A percentile compares a stretch with the other conserved stretches of the same genome.
These are phyloP conservation scores for Aspergillus terreus DNA, from an alignment of 2,329 filamentous ascomycete species.

Conservation along the genomic window DNA sequence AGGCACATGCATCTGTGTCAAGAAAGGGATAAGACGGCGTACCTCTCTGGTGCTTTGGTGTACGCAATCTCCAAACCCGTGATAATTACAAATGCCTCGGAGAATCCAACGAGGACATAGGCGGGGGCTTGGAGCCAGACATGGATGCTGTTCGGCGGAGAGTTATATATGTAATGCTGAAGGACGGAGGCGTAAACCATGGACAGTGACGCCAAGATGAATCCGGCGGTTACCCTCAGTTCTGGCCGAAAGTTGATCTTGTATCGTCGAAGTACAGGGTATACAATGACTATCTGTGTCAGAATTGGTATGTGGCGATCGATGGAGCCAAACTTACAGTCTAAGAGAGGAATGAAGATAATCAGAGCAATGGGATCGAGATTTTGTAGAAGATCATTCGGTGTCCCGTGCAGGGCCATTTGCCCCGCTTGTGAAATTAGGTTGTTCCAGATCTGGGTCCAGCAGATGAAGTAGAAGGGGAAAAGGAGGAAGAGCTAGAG, in stretches of 20 bases:
- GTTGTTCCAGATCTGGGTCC: slow-evolving; percentile 37
- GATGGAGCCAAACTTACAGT: slow-evolving; percentile 38
- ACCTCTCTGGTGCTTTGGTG: slow-evolving; percentile 13
- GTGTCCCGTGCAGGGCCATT: slow-evolving; percentile 59
- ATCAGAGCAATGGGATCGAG: slow-evolving; percentile 67
- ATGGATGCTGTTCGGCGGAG: slow-evolving; percentile 18
- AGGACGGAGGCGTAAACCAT: slow-evolving; percentile 50
- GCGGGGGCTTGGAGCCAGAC: slow-evolving; percentile 25
- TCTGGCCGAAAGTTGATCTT: slow-evolving; percentile 28
- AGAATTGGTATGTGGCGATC: background rate
- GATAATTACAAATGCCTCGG: slow-evolving; percentile 47
- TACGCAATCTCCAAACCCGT: slow-evolving; percentile 14
- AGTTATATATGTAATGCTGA: slow-evolving; percentile 31
- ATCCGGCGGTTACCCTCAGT: slow-evolving; percentile 64
- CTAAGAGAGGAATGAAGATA: slow-evolving; percentile 65
- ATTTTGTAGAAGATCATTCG: slow-evolving; percentile 68
- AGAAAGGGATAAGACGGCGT: background rate
- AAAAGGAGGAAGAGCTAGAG: slow-evolving; percentile 56
- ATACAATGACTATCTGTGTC: slow-evolving; percentile 27
- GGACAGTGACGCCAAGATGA: slow-evolving; percentile 55
- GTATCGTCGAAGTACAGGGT: slow-evolving; percentile 54
- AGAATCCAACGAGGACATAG: slow-evolving; percentile 27
- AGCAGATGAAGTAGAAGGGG: slow-evolving; percentile 50
- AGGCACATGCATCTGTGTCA: background rate
- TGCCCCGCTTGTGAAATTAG: slow-evolving; percentile 34